Evolutionary conservation across 1,139 yeast species (phyloP).

Genomic region (Wickerhamiella infanticola): DNA sequence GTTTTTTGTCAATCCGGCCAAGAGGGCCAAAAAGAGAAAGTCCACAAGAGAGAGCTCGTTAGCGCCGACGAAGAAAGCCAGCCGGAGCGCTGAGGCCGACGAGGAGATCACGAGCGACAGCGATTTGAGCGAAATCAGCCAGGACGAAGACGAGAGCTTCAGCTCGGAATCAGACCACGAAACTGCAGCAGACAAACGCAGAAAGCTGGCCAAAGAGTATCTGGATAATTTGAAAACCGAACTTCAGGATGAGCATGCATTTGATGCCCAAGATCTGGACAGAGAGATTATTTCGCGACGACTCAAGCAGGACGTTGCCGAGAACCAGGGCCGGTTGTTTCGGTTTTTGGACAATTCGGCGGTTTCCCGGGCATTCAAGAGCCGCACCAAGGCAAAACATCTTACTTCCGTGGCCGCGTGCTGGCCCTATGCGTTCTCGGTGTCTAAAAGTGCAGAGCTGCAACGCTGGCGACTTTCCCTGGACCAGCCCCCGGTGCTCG

Average conservation of each 20-base stretch:
- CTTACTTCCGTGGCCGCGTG: constrained; percentile 32
- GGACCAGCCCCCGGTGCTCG: constrained; percentile 37
- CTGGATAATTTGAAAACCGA: constrained; percentile 59
- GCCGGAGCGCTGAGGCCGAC: constrained; percentile 10
- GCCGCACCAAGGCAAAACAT: constrained; percentile 15
- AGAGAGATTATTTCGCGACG: constrained; percentile 69
- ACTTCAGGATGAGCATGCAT: constrained; percentile 40
- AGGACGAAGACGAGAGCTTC: constrained; percentile 8
- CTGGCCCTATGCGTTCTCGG: constrained; percentile 58
- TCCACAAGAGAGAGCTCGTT: neutral
- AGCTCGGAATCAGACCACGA: constrained; percentile 36
- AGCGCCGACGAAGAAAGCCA: neutral
- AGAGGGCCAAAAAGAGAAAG: constrained; percentile 11
- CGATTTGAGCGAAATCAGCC: constrained; percentile 8
- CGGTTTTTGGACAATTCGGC: constrained; percentile 33
- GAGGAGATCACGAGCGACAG: constrained; percentile 22
- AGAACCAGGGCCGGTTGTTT: constrained; percentile 68
- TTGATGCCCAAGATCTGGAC: constrained; percentile 87
- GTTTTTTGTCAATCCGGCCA: constrained; percentile 19
- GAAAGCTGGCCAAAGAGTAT: constrained; percentile 87
- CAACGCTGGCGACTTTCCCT: constrained; percentile 60
- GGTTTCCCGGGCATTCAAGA: neutral
- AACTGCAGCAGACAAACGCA: constrained; percentile 82
- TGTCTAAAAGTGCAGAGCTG: constrained; percentile 66
- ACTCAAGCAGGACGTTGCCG: constrained; percentile 79